Base-by-base conservation (phyloP, 306 rosid genomes). In the Vigna trinervia region DNA sequence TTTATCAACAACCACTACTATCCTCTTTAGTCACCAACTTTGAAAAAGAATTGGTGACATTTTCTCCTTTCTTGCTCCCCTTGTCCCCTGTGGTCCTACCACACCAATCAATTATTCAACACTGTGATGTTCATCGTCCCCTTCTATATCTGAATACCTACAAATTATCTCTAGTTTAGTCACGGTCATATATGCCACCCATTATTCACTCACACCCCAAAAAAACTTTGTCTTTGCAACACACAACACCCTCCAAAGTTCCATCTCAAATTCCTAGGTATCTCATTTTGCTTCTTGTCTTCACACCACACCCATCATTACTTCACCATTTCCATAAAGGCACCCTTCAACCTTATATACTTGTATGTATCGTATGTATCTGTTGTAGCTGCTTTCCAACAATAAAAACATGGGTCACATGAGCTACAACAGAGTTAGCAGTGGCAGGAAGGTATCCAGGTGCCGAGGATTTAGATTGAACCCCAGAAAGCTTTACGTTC, bases 391-490 rank as follows among this genome's bases (percentile, higher is more conserved):
- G 51, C 39, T 79, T 36, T 38, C 54, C 51, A 28, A 50, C 28
- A 3, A 32, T 1, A 32, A 4, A 32, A 72, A 10, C 75, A 77
- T 86, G 97, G 80, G 83, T 41, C 75, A 38, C 17, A 80, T 86
- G 86, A 83, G 67, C 81, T 85, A 87, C 86, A 81, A 68, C n/a
- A 83, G 78, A 59, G 86, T 86, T 22, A 70, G 86, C 48, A 79
- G 79, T 71, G 72, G 78, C 22, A 76, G 28, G 3, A 26, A 74
- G 58, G 2, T 5, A 10, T 72, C 74, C 32, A 19, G 22, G 39
- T 48, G 77, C 53, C 83, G 85, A 78, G 92, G 93, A 9, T 87
- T 91, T 77, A 83, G 86, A 78, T 68, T 93, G 17, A 83, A 79
- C 86, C 79, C 85, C 2, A 87, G 78, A 81, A 86, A 85, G 81